Conservation (phyloP, 495 filamentous ascomycete genomes). For the Aspergillus taichungensis region DNA sequence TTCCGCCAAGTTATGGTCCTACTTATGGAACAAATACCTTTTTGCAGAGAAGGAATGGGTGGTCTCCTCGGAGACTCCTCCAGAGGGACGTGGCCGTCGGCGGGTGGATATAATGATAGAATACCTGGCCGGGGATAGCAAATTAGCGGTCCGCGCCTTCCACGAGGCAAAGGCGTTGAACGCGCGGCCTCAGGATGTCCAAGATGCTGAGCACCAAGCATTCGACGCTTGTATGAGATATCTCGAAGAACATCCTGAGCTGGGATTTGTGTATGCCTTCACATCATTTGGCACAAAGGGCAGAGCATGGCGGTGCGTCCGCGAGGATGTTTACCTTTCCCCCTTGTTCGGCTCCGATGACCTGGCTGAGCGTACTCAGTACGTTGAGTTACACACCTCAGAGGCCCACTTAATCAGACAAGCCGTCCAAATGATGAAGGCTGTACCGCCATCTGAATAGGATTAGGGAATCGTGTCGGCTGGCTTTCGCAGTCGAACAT, state of each 20-base stretch:
- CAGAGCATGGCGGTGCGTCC: not conserved
- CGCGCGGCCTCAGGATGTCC: not conserved
- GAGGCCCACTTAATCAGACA: not conserved
- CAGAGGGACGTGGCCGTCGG: not conserved
- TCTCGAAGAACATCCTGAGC: not conserved
- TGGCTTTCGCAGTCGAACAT: too few relatives aligned
- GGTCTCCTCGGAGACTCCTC: not conserved
- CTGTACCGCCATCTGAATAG: not conserved
- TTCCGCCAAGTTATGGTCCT: not conserved
- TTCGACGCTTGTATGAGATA: conserved; percentile 2
- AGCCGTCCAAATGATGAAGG: not conserved
- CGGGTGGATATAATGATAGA: conserved; percentile 2
- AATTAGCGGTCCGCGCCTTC: not conserved
- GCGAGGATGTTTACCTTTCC: not conserved
- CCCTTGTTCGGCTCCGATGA: not conserved
- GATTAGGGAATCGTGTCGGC: too few relatives aligned
- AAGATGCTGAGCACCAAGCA: not conserved
- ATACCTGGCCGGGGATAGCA: not conserved
- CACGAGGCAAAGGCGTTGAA: conserved; percentile 2
- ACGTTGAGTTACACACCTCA: conserved; percentile 1
- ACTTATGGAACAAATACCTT: conserved; percentile 1
- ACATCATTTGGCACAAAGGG: conserved; percentile 4
- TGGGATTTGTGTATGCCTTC: conserved; percentile 1
- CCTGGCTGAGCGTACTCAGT: not conserved
- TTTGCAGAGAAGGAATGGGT: conserved; percentile 1